These are phyloP conservation scores for Xylaria sp. DNA, from an alignment of 2,329 filamentous ascomycete species.

Conservation along the genomic window DNA sequence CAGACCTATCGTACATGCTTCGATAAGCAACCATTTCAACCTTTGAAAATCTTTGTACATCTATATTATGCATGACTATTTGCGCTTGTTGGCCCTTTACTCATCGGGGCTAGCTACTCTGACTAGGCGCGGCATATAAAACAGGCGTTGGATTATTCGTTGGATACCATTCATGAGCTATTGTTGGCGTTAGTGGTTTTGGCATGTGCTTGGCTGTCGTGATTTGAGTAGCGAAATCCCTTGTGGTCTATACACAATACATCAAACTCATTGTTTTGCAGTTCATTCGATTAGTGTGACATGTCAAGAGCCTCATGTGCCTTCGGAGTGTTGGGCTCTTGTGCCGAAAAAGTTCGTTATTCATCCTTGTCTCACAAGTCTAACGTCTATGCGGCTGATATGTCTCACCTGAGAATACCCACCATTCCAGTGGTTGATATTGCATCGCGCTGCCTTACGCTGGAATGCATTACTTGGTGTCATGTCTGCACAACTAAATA, in stretches of 20 bases:
- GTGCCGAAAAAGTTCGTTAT: neutral
- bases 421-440: slow-evolving; percentile 36
- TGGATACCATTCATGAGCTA: slow-evolving; percentile 40
- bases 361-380: neutral
- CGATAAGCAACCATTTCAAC: slow-evolving; percentile 43
- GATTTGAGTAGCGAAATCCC: neutral
- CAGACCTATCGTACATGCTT: slow-evolving; percentile 60
- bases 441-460: neutral
- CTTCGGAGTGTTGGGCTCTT: neutral
- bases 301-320: neutral
- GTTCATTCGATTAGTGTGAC: neutral
- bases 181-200: slow-evolving; percentile 37
- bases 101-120: neutral
- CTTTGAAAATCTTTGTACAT: neutral
- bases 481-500: neutral
- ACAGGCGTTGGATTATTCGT: slow-evolving; percentile 30
- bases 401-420: neutral
- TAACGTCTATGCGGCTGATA: neutral
- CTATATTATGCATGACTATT: slow-evolving; percentile 20
- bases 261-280: neutral
- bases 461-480: slow-evolving; percentile 30
- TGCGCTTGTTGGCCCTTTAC: neutral
- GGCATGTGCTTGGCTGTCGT: slow-evolving; percentile 12
- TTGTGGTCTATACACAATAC: slow-evolving; percentile 3
- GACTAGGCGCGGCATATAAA: slow-evolving; percentile 9